phyloP scores from a whole-genome alignment of 768 basidiomycete genomes.

The Trametes sanguinea region DNA sequence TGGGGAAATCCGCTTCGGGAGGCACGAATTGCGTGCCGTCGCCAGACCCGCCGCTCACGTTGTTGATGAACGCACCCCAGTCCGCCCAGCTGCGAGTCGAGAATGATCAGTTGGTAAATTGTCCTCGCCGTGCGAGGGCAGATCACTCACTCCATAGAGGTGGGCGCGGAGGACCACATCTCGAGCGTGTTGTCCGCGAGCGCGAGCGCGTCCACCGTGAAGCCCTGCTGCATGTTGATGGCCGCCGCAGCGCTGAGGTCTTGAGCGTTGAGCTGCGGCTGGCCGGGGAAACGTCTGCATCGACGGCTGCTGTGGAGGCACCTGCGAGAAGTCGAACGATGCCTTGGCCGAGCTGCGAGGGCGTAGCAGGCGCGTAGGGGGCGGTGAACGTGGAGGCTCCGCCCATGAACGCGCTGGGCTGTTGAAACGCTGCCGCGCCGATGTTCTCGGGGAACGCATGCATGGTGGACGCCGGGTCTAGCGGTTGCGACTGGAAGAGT shows the following conservation, averaged over 20 bases:
- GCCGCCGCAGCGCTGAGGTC: neutral
- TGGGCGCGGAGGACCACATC: conserved; percentile 64
- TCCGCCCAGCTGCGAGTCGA: conserved; percentile 36
- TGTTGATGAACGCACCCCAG: conserved; percentile 43
- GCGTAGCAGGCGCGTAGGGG: no score
- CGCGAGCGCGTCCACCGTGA: conserved; percentile 2
- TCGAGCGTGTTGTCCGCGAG: conserved; percentile 46
- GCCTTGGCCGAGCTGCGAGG: no score
- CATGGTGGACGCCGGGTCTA: no score
- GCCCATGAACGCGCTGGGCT: neutral
- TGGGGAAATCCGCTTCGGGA: no score
- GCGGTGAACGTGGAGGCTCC: neutral
- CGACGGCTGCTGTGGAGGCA: neutral
- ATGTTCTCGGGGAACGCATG: no score
- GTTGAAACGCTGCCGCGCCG: neutral
- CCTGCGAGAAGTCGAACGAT: neutral
- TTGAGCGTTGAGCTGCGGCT: neutral
- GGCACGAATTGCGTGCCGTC: neutral
- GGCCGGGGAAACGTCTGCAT: no score
- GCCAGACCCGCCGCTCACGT: conserved; percentile 31
- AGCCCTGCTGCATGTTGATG: conserved; percentile 20
- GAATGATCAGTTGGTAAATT: conserved; percentile 1
- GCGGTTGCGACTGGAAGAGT: no score
- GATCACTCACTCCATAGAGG: conserved; percentile 55
- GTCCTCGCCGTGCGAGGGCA: no score